Evolutionary conservation across 441 rosid species (phyloP).

Genomic region (Erodium moschatum): DNA sequence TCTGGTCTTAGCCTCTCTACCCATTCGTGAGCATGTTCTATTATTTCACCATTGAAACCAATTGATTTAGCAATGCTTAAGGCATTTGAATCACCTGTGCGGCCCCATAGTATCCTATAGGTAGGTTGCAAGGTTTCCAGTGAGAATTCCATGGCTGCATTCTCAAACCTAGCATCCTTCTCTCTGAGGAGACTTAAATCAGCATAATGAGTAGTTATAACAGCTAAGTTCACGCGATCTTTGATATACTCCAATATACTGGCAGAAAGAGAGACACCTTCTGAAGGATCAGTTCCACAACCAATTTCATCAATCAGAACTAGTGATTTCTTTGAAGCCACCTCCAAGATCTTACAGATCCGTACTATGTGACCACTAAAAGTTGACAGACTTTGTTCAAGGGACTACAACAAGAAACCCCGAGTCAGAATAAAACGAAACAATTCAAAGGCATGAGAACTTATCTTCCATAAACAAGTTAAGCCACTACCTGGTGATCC

Average conservation of each 20-base stretch:
- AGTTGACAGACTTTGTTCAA: conserved; percentile 85
- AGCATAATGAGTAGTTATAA: conserved; percentile 82
- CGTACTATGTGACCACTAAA: conserved; percentile 81
- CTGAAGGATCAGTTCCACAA: conserved; percentile 93
- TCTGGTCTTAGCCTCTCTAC: conserved; percentile 67
- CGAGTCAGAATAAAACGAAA: conserved; percentile 30
- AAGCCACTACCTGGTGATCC: conserved; percentile 73
- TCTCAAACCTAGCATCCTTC: conserved; percentile 54
- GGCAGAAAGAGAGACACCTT: conserved; percentile 81
- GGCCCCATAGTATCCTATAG: conserved; percentile 74
- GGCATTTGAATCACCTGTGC: conserved; percentile 79
- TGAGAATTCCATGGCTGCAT: conserved; percentile 90
- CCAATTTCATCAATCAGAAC: conserved; percentile 90
- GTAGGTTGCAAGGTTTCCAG: conserved; percentile 75
- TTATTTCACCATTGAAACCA: conserved; percentile 56
- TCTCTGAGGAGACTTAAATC: conserved; percentile 80
- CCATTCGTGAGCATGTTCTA: conserved; percentile 63
- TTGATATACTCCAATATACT: conserved; percentile 64
- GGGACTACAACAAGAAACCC: conserved; percentile 53
- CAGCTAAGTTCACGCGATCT: conserved; percentile 47
- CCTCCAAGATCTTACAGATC: conserved; percentile 57
- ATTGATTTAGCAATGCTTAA: conserved; percentile 67
- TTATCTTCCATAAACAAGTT: conserved; percentile 18
- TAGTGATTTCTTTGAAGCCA: conserved; percentile 63
- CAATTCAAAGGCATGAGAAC: conserved; percentile 22